Base-by-base conservation (phyloP, 345 rosid species). In the Bretschneidera sinensis region DNA sequence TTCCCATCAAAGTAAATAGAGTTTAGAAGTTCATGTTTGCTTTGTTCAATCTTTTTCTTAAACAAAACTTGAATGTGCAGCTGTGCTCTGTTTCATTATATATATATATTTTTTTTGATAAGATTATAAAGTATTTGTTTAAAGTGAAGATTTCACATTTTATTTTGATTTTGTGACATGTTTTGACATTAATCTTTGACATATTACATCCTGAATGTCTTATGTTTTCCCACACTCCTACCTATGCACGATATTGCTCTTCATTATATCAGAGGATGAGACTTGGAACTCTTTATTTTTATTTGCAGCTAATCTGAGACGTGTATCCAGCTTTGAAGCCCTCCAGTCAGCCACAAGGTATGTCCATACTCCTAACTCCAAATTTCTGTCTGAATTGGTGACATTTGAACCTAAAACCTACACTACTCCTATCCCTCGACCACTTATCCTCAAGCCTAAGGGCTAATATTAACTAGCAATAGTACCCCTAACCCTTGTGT, bases 321-420 rank as follows among this genome's bases (percentile, higher is more conserved):
- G 85, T 63, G 65, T 92, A 51, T 89, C 98, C 64, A 92, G 98
- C 91, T 85, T 86, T 47, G 98, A 92, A 79, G 96, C 95, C 58
- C 92, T 92, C 64, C 96, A 89, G 67, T 83, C 85, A 1, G 82
- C 88, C 16, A 83, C 91, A 60, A 83, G 88, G 98, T 88, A 68
- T 54, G 60, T 55, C 17, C 15, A 34, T 28, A 25, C 54, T 43
- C 60, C 18, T 21, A 39, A 1, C 45, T 39, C 45, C 45, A 39
- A 39, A 31, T 9, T 31, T 31, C n/a, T n/a, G n/a, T n/a, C n/a
- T n/a, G n/a, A n/a, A n/a, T 39, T 11, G 10, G 45, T 39, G 9
- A 9, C 10, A 5, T 14, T 1, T 39, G 45, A 39, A 39, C 4
- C 1, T 14, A 4, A 4, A 39, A 39, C 15, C 45, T 39, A 13